Conservation (phyloP, 2,329 filamentous ascomycete species). For the Gliomastix tumulicola region DNA sequence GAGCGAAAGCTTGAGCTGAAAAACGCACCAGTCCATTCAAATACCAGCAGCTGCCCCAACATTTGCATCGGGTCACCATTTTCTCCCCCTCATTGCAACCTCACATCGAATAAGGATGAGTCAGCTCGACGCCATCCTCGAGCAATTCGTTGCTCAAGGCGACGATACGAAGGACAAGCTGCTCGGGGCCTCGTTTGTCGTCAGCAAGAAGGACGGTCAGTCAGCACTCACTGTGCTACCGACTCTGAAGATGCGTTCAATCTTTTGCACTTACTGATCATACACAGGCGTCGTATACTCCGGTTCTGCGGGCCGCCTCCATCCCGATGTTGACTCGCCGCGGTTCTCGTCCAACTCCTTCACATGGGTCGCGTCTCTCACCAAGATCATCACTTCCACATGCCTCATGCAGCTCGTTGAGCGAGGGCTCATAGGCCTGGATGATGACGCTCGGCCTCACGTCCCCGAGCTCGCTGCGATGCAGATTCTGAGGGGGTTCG, state of each 20-base stretch:
- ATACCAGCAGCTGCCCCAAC: no score
- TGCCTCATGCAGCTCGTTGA: conserved; percentile 32
- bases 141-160: conserved; percentile 16
- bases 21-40: no score
- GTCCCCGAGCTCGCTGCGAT: conserved; percentile 24
- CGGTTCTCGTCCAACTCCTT: conserved; percentile 23
- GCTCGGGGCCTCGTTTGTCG: conserved; percentile 26
- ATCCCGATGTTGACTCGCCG: conserved; percentile 16
- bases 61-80: no score
- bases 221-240: background rate
- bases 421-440: conserved; percentile 20
- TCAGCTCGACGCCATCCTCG: conserved; percentile 18
- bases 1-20: no score
- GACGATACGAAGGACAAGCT: conserved; percentile 21
- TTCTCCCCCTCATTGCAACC: no score
- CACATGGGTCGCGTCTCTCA: conserved; percentile 30
- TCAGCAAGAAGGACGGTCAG: conserved; percentile 21
- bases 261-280: background rate
- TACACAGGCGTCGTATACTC: conserved; percentile 23
- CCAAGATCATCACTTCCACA: conserved; percentile 30
- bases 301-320: conserved; percentile 26
- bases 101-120: no score
- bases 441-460: conserved; percentile 24
- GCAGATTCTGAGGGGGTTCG: conserved; percentile 29
- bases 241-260: background rate